Evolutionary conservation across 2,329 filamentous ascomycete species (phyloP).

Genomic region (Cercospora sp.): DNA sequence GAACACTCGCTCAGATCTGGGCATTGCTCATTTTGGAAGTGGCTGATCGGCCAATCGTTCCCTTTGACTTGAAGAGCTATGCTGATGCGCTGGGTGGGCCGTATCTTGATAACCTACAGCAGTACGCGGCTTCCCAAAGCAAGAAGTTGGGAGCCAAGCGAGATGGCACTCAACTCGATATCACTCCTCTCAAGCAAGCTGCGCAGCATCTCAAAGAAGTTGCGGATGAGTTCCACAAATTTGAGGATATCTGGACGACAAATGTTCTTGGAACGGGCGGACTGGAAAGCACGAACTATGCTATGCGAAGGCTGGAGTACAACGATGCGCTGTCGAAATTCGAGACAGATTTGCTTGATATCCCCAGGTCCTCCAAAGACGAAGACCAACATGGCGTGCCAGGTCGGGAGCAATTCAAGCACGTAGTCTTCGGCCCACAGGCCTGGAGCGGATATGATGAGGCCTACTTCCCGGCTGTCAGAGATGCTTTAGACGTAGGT

Average conservation of each 20-base stretch:
- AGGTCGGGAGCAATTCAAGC: conserved; percentile 89
- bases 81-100: conserved; percentile 58
- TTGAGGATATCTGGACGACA: conserved; percentile 75
- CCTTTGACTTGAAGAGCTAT: conserved; percentile 77
- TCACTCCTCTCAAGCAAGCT: conserved; percentile 64
- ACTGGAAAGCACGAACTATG: conserved; percentile 71
- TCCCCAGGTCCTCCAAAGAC: conserved; percentile 47
- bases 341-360: conserved; percentile 78
- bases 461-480: conserved; percentile 77
- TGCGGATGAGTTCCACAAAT: conserved; percentile 67
- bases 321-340: conserved; percentile 79
- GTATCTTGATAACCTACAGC: conserved; percentile 67
- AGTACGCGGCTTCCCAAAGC: conserved; percentile 50
- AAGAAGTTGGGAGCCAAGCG: conserved; percentile 10
- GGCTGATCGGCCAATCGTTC: conserved; percentile 75
- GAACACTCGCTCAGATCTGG: conserved; percentile 74
- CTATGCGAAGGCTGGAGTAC: conserved; percentile 67
- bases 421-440: conserved; percentile 83
- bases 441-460: conserved; percentile 70
- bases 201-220: conserved; percentile 60
- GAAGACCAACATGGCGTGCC: conserved; percentile 54
- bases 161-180: conserved; percentile 47
- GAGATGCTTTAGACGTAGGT: conserved; percentile 71
- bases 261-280: conserved; percentile 67
- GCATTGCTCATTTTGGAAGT: conserved; percentile 82